Evolutionary conservation across 1,284 basidiomycete genomes (phyloP).

Genomic region (Ustilago trichophora): DNA sequence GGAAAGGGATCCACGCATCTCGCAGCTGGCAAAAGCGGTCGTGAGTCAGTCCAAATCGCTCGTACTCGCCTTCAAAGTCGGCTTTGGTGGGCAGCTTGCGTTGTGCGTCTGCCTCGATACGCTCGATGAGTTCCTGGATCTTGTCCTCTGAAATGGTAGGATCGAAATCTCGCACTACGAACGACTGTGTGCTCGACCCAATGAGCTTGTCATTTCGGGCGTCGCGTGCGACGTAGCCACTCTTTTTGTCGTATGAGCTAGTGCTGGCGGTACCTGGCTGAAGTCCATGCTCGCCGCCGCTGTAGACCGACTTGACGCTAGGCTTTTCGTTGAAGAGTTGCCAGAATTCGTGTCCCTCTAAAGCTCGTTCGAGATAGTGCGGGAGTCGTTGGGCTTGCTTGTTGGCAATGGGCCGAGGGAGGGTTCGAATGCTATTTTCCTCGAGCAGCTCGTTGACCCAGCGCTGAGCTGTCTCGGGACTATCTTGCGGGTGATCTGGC

Average conservation of each 20-base stretch:
- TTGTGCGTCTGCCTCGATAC: conserved; percentile 20
- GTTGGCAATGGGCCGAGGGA: conserved; percentile 45
- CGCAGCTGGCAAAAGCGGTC: conserved; percentile 35
- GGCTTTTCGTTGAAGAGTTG: conserved; percentile 31
- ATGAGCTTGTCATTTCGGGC: conserved; percentile 8
- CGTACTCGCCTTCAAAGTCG: conserved; percentile 40
- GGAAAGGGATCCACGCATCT: conserved; percentile 42
- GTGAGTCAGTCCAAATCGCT: conserved; percentile 45
- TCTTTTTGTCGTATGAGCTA: background rate
- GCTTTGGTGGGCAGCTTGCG: conserved; percentile 25
- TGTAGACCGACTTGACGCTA: conserved; percentile 19
- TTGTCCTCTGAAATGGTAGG: conserved; percentile 22
- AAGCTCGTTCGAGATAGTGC: conserved; percentile 38
- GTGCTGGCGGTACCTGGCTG: background rate
- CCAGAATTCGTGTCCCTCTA: conserved; percentile 52
- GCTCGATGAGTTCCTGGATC: conserved; percentile 27
- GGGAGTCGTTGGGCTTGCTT: conserved; percentile 25
- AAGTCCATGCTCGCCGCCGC: conserved; percentile 23
- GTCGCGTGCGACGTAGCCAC: background rate
- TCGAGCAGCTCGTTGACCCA: conserved; percentile 42
- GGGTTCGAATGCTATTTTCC: conserved; percentile 17
- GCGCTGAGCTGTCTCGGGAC: conserved; percentile 17
- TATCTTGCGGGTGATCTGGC: conserved; percentile 38
- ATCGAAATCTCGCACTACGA: conserved; percentile 24
- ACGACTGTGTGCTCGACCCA: conserved; percentile 37